These are phyloP conservation scores for Cladosporium sp. DNA, from an alignment of 2,329 filamentous ascomycete species.

Conservation along the genomic window DNA sequence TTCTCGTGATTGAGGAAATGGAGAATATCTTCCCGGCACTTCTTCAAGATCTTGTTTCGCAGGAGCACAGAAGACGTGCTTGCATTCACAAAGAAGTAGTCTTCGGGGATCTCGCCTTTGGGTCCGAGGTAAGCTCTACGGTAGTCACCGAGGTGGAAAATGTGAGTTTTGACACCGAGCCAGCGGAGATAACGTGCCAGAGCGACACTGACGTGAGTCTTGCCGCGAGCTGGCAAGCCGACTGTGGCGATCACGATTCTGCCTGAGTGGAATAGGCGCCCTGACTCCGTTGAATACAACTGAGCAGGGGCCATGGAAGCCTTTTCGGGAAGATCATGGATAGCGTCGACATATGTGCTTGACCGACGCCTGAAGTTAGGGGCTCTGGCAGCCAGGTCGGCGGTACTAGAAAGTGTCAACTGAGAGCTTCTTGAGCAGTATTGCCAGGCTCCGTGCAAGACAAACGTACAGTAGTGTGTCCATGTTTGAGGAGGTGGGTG, in stretches of 20 bases:
- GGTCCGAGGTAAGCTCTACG: slow-evolving; percentile 83
- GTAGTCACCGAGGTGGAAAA: slow-evolving; percentile 97
- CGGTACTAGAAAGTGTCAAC: slow-evolving; percentile 58
- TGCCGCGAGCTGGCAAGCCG: slow-evolving; percentile 88
- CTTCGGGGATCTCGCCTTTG: slow-evolving; percentile 81
- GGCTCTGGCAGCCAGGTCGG: slow-evolving; percentile 86
- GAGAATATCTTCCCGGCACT: slow-evolving; percentile 95
- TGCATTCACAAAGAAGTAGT: slow-evolving; percentile 97
- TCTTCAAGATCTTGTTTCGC: slow-evolving; percentile 95
- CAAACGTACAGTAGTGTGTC: slow-evolving; percentile 33
- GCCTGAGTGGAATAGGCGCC: slow-evolving; percentile 92
- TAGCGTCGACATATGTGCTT: slow-evolving; percentile 94
- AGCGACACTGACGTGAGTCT: slow-evolving; percentile 97
- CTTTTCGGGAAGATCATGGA: slow-evolving; percentile 86
- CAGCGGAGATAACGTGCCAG: slow-evolving; percentile 91
- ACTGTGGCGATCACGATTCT: slow-evolving; percentile 97
- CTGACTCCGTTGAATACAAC: slow-evolving; percentile 97
- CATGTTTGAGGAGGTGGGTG: slow-evolving; percentile 1
- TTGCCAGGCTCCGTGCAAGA: too few relatives aligned
- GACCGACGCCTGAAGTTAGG: slow-evolving; percentile 87
- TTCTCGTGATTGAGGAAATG: slow-evolving; percentile 96
- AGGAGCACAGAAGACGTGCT: slow-evolving; percentile 89
- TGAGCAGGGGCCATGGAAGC: slow-evolving; percentile 87
- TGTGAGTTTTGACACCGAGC: slow-evolving; percentile 96
- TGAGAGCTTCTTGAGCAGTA: slow-evolving; percentile 40